These are phyloP conservation scores for Penicillium crystallinum DNA, from an alignment of 495 filamentous ascomycete species.

Conservation along the genomic window DNA sequence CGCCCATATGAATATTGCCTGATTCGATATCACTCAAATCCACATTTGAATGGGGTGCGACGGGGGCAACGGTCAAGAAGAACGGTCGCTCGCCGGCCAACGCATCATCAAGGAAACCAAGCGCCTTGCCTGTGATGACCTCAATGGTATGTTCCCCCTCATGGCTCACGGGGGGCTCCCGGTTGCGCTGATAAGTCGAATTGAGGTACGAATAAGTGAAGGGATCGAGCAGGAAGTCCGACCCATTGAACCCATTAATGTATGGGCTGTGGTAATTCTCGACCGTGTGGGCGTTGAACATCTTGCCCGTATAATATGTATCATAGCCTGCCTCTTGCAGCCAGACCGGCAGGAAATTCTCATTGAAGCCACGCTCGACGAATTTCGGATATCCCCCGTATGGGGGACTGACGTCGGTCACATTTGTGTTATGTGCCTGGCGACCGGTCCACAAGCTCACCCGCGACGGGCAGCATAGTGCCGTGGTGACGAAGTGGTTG, in stretches of 20 bases:
- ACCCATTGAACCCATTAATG: constrained; percentile 51
- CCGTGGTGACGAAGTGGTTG: constrained; percentile 58
- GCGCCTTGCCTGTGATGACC: constrained; percentile 57
- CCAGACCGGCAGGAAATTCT: constrained; percentile 64
- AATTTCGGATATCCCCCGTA: constrained; percentile 72
- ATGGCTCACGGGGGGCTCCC: constrained; percentile 51
- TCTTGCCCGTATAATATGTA: constrained; percentile 69
- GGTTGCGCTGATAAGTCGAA: constrained; percentile 59
- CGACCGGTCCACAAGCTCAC: constrained; percentile 62
- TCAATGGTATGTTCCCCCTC: constrained; percentile 57
- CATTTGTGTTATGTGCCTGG: constrained; percentile 69
- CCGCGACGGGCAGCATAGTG: constrained; percentile 60
- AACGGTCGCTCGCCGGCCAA: constrained; percentile 51
- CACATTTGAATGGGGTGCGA: constrained; percentile 62
- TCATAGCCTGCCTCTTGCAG: constrained; percentile 64
- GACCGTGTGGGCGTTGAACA: constrained; percentile 61
- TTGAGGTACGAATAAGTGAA: constrained; percentile 70
- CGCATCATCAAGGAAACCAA: constrained; percentile 61
- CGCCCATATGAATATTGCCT: constrained; percentile 31
- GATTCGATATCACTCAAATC: constrained; percentile 22
- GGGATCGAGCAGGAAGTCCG: constrained; percentile 66
- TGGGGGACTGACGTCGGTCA: constrained; percentile 62
- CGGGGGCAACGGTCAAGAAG: constrained; percentile 62
- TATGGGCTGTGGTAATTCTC: constrained; percentile 55
- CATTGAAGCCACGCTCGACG: constrained; percentile 58